Conservation (phyloP, 495 filamentous ascomycete species). For the Talaromyces adpressus region DNA sequence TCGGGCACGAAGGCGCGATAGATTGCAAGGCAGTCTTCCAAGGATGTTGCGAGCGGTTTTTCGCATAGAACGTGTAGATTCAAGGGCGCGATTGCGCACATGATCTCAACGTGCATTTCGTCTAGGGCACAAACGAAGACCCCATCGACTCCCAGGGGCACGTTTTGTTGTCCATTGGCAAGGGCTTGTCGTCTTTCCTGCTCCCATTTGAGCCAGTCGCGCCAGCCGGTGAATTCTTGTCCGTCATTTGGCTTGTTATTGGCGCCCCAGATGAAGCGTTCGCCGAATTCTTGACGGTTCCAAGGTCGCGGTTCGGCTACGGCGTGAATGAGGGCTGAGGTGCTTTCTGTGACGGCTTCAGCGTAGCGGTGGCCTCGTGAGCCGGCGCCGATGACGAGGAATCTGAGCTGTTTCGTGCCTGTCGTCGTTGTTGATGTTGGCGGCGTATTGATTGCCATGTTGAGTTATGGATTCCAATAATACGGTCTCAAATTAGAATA, state of each 20-base stretch:
- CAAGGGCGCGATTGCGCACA: constrained; percentile 59
- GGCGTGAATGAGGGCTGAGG: constrained; percentile 59
- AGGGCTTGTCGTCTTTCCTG: constrained; percentile 35
- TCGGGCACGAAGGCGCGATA: constrained; percentile 45
- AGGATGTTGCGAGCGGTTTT: constrained; percentile 78
- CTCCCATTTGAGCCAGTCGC: constrained; percentile 63
- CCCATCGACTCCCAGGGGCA: constrained; percentile 51
- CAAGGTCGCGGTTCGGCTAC: constrained; percentile 76
- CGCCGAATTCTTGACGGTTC: constrained; percentile 63
- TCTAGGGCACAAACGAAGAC: constrained; percentile 86
- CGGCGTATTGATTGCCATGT: neutral
- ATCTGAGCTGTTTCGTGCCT: constrained; percentile 22
- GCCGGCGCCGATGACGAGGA: constrained; percentile 84
- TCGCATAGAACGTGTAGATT: constrained; percentile 85
- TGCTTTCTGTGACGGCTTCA: constrained; percentile 50
- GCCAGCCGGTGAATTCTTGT: constrained; percentile 67
- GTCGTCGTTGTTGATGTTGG: neutral
- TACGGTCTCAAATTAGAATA: too few relatives aligned
- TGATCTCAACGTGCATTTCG: constrained; percentile 76
- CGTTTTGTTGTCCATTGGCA: constrained; percentile 8
- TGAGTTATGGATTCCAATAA: too few relatives aligned
- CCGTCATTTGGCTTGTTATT: constrained; percentile 35
- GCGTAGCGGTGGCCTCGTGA: constrained; percentile 76
- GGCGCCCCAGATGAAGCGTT: constrained; percentile 59
- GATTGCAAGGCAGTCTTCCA: constrained; percentile 69